Evolutionary conservation across 495 filamentous ascomycete genomes (phyloP), one percentile per base, ranked within the genome.

Genomic region (Penicillium chermesinum): DNA sequence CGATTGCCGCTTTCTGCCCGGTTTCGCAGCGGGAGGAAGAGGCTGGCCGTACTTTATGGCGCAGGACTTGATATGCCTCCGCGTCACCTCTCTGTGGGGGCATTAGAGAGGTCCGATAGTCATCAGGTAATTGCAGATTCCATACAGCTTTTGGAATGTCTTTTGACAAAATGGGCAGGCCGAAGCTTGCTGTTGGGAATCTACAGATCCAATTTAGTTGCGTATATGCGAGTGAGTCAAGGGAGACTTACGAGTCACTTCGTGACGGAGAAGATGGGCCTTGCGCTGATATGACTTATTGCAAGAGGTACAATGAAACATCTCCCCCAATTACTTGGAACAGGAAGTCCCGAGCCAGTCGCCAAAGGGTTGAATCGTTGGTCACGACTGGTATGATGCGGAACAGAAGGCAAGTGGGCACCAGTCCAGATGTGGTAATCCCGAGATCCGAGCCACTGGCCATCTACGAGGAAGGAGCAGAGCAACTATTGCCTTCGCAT

Each of bases 131-230:
- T 20, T n/a, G 3, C 9, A 30, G 15, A 5, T 25, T 21, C 51
- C 4, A 50, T n/a, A 70, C 67, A 54, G 54, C 33, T 68, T 70
- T 22, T 57, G 19, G 35, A 70, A 68, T 2, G 63, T 46, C 42
- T 70, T 70, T 1, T 62, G 57, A 53, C 67, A 70, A n/a, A 68
- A 57, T 3, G 61, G 65, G n/a, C 67, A 70, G 39, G 49, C 59
- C 12, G 58, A 64, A 38, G 59, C 43, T 21, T 33, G 41, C 21
- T 62, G 52, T 14, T 42, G 42, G 36, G 54, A 61, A 54, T 70
- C 66, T 70, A 34, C 15, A 32, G 19, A 13, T 7, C 37, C 25
- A 30, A n/a, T 50, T 67, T 41, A 67, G 52, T 37, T 37, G 2
- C 1, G 13, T 16, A 14, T 12, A 3, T 20, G 15, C 18, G 20